A percentile compares a stretch with the other conserved stretches of the same genome.
These are phyloP conservation scores for Candida coquimbonensis DNA, from an alignment of 805 yeast species.

Conservation along the genomic window DNA sequence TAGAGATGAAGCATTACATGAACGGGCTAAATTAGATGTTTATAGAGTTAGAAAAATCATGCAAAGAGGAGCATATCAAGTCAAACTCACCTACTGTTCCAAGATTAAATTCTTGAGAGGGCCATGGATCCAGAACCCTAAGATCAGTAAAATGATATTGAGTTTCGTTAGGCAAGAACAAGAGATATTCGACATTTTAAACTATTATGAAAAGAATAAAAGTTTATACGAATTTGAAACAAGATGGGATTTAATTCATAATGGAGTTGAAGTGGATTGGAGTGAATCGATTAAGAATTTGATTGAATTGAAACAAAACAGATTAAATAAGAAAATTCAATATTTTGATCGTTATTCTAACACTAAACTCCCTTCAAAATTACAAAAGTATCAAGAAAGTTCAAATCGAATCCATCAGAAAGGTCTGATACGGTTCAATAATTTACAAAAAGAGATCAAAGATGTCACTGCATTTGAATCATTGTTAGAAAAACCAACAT, in stretches of 20 bases:
- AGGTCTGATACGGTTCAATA: slow-evolving; percentile 18
- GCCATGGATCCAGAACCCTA: slow-evolving; percentile 15
- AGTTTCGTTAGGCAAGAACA: slow-evolving; percentile 10
- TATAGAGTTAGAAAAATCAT: slow-evolving; percentile 2
- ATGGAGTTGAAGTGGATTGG: slow-evolving; percentile 19
- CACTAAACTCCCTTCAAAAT: slow-evolving; percentile 7
- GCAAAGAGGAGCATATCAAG: slow-evolving; percentile 15
- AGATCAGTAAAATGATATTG: slow-evolving; percentile 12
- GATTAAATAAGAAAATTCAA: background rate
- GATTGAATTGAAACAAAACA: slow-evolving; percentile 6
- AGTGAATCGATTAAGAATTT: slow-evolving; percentile 17
- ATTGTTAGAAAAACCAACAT: slow-evolving; percentile 7
- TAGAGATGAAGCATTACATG: slow-evolving; percentile 18
- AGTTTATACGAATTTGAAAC: slow-evolving; percentile 12
- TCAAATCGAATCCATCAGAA: slow-evolving; percentile 21
- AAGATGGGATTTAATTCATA: slow-evolving; percentile 10
- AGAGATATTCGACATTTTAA: slow-evolving; percentile 6
- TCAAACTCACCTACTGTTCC: slow-evolving; percentile 8
- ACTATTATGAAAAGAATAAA: slow-evolving; percentile 6
- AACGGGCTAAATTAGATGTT: slow-evolving; percentile 12
- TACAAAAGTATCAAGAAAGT: slow-evolving; percentile 6
- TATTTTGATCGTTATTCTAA: slow-evolving; percentile 16
- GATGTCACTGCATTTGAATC: slow-evolving; percentile 15
- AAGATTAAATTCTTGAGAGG: slow-evolving; percentile 14
- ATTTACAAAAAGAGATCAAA: slow-evolving; percentile 12